phyloP scores from a whole-genome alignment of 2,329 filamentous ascomycete species.

The Talaromyces sp. region DNA sequence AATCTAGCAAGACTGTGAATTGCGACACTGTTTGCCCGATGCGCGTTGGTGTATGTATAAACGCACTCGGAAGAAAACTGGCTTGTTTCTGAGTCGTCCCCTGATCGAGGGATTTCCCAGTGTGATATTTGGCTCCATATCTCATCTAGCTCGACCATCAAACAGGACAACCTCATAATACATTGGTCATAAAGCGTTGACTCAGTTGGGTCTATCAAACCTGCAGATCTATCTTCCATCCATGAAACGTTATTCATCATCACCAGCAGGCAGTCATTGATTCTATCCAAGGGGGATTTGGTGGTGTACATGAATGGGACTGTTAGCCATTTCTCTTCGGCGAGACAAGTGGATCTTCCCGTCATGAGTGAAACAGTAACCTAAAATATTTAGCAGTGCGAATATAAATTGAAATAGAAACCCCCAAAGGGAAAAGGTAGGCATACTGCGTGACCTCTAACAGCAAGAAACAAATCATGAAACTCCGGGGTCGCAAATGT shows the following conservation, averaged over 20 bases:
- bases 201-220: neutral
- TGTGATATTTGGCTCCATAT: constrained; percentile 1
- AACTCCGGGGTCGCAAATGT: constrained; percentile 3
- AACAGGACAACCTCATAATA: neutral
- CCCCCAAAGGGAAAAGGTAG: neutral
- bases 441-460: constrained; percentile 7
- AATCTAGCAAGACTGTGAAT: constrained; percentile 4
- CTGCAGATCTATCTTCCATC: neutral
- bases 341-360: constrained; percentile 3
- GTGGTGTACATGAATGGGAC: neutral
- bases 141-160: neutral
- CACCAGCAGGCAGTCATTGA: constrained; percentile 5
- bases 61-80: neutral
- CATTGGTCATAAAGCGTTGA: neutral
- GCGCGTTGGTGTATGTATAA: neutral
- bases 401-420: neutral
- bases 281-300: constrained; percentile 2
- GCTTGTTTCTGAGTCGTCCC: neutral
- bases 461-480: constrained; percentile 6
- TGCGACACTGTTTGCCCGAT: constrained; percentile 5
- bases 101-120: neutral
- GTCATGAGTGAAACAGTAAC: constrained; percentile 9
- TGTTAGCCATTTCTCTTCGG: constrained; percentile 5
- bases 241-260: neutral
- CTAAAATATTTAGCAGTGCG: neutral